These are phyloP conservation scores for Phoma sp. DNA, from an alignment of 2,329 filamentous ascomycete genomes.

Conservation along the genomic window DNA sequence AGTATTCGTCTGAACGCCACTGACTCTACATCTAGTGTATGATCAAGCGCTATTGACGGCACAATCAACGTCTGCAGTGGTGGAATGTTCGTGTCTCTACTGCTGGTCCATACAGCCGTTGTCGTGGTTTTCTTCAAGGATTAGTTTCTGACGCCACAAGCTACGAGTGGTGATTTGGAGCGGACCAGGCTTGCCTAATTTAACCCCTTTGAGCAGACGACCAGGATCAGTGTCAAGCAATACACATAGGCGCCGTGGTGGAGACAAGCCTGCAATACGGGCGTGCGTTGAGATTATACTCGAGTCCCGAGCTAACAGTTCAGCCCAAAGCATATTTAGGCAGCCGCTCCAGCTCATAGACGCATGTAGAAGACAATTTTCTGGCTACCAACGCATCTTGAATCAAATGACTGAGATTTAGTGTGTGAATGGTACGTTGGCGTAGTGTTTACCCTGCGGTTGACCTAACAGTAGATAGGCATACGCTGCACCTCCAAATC, in stretches of 20 bases:
- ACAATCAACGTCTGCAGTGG: background rate
- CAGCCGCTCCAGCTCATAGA: background rate
- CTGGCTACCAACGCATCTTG: background rate
- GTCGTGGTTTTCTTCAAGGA: too few relatives aligned
- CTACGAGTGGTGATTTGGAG: background rate
- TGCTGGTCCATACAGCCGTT: background rate
- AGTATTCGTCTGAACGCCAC: background rate
- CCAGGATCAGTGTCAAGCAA: background rate
- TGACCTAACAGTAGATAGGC: constrained; percentile 23
- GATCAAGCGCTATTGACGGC: background rate
- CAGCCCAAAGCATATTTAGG: background rate
- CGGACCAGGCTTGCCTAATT: background rate
- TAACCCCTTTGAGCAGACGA: too few relatives aligned
- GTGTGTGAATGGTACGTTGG: constrained; percentile 24
- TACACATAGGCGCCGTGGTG: background rate
- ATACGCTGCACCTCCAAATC: constrained; percentile 19
- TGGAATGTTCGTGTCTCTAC: background rate
- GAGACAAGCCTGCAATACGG: background rate
- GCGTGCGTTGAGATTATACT: background rate
- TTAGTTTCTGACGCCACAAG: background rate
- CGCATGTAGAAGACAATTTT: background rate
- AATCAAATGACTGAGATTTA: background rate
- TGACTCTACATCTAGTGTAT: background rate
- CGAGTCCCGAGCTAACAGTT: background rate
- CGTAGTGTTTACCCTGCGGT: background rate